Evolutionary conservation across 306 rosid species (phyloP).

Genomic region (Lathyrus sativus): DNA sequence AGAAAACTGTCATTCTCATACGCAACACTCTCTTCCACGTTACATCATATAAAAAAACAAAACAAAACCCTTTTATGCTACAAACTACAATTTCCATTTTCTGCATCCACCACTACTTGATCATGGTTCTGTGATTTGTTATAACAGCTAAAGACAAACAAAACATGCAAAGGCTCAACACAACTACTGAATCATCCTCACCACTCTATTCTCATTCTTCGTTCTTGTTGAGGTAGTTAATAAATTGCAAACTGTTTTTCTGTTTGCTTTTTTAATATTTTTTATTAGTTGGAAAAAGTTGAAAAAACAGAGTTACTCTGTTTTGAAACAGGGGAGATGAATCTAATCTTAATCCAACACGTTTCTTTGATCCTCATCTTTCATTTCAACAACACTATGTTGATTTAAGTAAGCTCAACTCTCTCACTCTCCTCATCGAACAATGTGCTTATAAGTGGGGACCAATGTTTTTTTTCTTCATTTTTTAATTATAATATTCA

Average conservation of each 20-base stretch:
- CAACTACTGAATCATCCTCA: slow-evolving; percentile 50
- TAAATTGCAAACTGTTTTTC: background rate
- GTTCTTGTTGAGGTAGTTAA: slow-evolving; percentile 48
- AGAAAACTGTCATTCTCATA: slow-evolving; percentile 45
- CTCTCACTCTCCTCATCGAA: slow-evolving; percentile 12
- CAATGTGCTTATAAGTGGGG: no score
- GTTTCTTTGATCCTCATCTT: slow-evolving; percentile 67
- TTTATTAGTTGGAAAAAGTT: background rate
- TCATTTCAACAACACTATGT: slow-evolving; percentile 67
- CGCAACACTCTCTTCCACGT: slow-evolving; percentile 62
- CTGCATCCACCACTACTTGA: slow-evolving; percentile 31
- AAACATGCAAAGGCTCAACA: slow-evolving; percentile 72
- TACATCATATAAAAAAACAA: slow-evolving; percentile 36
- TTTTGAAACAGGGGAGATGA: slow-evolving; percentile 73
- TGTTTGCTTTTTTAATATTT: background rate
- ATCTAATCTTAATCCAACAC: slow-evolving; percentile 46
- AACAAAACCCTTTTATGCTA: slow-evolving; percentile 37
- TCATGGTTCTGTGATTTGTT: background rate
- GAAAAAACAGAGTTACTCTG: slow-evolving; percentile 36
- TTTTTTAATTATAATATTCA: slow-evolving; percentile 36
- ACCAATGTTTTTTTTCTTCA: background rate
- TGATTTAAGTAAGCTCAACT: slow-evolving; percentile 90
- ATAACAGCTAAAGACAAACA: background rate
- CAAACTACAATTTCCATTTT: background rate
- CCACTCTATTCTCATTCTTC: slow-evolving; percentile 57